phyloP scores from a whole-genome alignment of 768 basidiomycete genomes.

The Cystofilobasidium macerans region DNA sequence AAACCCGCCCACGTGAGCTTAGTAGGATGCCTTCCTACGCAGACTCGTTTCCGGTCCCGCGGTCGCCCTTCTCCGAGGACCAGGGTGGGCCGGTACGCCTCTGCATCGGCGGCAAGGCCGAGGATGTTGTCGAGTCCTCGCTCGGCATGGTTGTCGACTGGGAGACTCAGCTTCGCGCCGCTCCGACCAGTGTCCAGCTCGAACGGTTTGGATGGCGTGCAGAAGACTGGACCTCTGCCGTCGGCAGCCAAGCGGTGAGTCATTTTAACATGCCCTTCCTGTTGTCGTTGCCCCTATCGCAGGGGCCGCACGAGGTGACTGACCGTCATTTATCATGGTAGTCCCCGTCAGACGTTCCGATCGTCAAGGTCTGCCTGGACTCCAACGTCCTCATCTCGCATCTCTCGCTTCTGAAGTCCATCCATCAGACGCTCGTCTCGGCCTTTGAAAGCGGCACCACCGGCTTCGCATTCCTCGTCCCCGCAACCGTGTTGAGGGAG shows the following conservation, averaged over 20 bases:
- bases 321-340: too few relatives aligned
- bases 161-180: background rate
- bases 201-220: background rate
- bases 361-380: conserved; percentile 8
- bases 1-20: too few relatives aligned
- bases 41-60: background rate
- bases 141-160: background rate
- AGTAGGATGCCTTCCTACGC: background rate
- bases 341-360: background rate
- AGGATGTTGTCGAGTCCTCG: background rate
- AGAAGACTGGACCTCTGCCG: background rate
- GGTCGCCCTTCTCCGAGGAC: background rate
- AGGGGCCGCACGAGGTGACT: too few relatives aligned
- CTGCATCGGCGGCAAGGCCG: background rate
- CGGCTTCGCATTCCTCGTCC: conserved; percentile 1
- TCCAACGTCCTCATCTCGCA: conserved; percentile 10
- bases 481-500: conserved; percentile 1
- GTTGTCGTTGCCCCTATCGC: background rate
- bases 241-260: background rate
- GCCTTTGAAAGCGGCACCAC: background rate
- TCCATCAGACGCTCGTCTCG: conserved; percentile 1
- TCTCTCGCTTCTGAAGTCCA: background rate
- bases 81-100: background rate
- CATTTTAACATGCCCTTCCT: background rate
- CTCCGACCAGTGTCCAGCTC: background rate